phyloP scores from a whole-genome alignment of 345 rosid genomes.

The Erodium maritimum region DNA sequence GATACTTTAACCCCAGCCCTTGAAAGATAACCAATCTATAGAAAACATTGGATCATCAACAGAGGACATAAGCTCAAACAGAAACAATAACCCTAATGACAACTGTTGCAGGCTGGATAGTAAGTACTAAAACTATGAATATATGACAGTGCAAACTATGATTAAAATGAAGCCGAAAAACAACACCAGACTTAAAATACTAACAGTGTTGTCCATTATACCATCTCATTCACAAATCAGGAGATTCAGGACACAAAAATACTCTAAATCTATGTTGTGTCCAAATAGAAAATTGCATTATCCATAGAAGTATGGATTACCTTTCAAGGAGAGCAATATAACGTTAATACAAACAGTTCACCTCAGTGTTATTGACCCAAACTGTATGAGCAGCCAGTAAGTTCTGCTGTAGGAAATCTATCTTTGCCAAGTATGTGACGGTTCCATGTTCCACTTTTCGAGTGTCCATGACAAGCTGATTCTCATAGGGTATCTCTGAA shows the following conservation, averaged over 20 bases:
- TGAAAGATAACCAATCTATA: constrained; percentile 49
- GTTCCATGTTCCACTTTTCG: constrained; percentile 47
- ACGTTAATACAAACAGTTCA: constrained; percentile 10
- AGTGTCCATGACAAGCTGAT: constrained; percentile 31
- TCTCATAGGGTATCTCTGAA: constrained; percentile 43
- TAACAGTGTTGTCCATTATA: too few relatives aligned
- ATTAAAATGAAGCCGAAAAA: too few relatives aligned
- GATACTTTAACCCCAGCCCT: constrained; percentile 58
- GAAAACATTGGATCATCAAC: background rate
- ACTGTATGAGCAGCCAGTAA: constrained; percentile 55
- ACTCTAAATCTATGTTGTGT: background rate
- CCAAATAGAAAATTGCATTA: too few relatives aligned
- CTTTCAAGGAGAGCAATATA: constrained; percentile 5
- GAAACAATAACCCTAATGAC: too few relatives aligned
- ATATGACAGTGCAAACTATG: too few relatives aligned
- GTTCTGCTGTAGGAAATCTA: constrained; percentile 36
- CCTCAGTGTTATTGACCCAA: constrained; percentile 48
- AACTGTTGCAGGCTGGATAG: background rate
- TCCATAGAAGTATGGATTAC: background rate
- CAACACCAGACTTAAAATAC: too few relatives aligned
- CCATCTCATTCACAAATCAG: too few relatives aligned
- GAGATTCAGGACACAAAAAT: too few relatives aligned
- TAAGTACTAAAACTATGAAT: background rate
- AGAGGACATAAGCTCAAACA: background rate
- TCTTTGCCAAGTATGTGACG: constrained; percentile 49